These are phyloP conservation scores for Ophiostoma sp. DNA, from an alignment of 2,329 filamentous ascomycete genomes.

Conservation along the genomic window DNA sequence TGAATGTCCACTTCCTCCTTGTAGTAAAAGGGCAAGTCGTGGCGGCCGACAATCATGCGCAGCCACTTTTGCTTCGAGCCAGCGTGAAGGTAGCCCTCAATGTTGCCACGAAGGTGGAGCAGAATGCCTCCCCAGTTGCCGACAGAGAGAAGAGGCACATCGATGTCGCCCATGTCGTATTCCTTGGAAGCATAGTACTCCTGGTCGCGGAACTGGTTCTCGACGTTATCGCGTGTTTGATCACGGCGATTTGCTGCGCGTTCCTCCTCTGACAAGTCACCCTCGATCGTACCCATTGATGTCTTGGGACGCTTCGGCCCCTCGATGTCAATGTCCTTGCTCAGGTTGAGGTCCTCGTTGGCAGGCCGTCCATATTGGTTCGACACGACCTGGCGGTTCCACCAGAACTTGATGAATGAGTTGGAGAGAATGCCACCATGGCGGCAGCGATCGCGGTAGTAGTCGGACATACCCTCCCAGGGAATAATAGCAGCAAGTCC, in stretches of 20 bases:
- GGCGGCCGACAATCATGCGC: slow-evolving; percentile 67
- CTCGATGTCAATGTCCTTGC: slow-evolving; percentile 41
- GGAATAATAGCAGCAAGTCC: slow-evolving; percentile 51
- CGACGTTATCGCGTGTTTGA: slow-evolving; percentile 48
- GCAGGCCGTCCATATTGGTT: slow-evolving; percentile 65
- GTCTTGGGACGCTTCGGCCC: slow-evolving; percentile 24
- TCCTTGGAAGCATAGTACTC: slow-evolving; percentile 65
- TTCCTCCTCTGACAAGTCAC: slow-evolving; percentile 55
- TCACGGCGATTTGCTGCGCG: slow-evolving; percentile 51
- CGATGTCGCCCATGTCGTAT: slow-evolving; percentile 64
- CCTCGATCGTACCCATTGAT: slow-evolving; percentile 54
- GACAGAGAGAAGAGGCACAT: slow-evolving; percentile 66
- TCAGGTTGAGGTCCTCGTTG: slow-evolving; percentile 21
- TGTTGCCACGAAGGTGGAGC: slow-evolving; percentile 67
- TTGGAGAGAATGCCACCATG: slow-evolving; percentile 64
- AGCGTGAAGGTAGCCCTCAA: slow-evolving; percentile 63
- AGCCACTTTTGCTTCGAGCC: slow-evolving; percentile 69
- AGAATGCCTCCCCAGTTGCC: slow-evolving; percentile 72
- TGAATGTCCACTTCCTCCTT: slow-evolving; percentile 67
- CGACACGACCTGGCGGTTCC: slow-evolving; percentile 63
- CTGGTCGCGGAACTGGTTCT: slow-evolving; percentile 61
- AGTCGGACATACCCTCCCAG: slow-evolving; percentile 57
- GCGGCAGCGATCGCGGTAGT: slow-evolving; percentile 57
- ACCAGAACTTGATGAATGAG: slow-evolving; percentile 63
- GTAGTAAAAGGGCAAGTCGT: slow-evolving; percentile 74